Base-by-base conservation (phyloP, 805 yeast genomes). In the Sugiyamaella lignohabitans region DNA sequence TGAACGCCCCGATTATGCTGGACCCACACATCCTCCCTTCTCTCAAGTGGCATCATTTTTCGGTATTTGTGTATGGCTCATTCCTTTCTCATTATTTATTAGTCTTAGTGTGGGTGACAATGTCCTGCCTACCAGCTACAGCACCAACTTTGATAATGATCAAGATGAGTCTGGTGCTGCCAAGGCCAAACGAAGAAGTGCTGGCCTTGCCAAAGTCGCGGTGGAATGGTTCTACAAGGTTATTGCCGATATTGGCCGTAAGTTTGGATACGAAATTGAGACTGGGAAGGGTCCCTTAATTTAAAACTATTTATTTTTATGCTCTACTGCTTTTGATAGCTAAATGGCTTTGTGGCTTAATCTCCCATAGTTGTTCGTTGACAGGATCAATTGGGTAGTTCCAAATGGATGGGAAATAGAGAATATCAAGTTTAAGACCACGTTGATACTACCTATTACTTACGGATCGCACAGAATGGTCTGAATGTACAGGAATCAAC, bases 21-120 rank as follows among this genome's bases (percentile, higher is more conserved):
- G 42, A 72, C 84, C 84, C 11, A 75, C 78, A 40, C 76, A 86
- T 45, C 95, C 95, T 1, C 73, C 84, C 10, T 91, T 91, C 60
- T 72, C 88, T 1, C 96, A 93, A 61, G 86, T 93, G 3, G 86
- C 96, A n/a, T 84, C 96, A 2, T 93, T 93, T 64, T 89, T 93
- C 61, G 98, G 96, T 1, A 67, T 93, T 37, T 82, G 93, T 57
- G 81, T 93, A 17, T 93, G 98, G 98, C 74, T 91, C 49, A 77
- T 93, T 23, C 98, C 98, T 29, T 87, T 93, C 63, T 82, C 96
- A 3, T 71, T 93, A 48, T 91, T 93, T 64, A 91, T 93, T 16
- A 83, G 95, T 24, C 71, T 93, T 49, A 85, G 94, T 61, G 97
- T 97, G 1, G 85, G 87, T 52, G 98, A 93, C 59, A 84, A 86